Conservation (phyloP, 257 asterid genomes). For the Rubia yunnanensis region DNA sequence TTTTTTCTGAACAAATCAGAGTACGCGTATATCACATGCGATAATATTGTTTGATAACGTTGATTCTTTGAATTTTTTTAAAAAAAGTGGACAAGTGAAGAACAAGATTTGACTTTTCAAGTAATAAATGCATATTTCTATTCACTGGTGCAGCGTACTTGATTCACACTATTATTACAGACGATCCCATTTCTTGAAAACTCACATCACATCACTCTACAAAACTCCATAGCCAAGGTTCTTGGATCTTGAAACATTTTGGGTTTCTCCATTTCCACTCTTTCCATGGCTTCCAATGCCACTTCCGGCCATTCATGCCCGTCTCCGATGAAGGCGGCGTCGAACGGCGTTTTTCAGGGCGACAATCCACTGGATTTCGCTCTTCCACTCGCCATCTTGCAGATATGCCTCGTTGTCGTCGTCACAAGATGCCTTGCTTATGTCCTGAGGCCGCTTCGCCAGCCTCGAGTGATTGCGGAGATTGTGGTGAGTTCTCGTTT, state of each 20-base stretch:
- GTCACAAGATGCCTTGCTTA: constrained; percentile 60
- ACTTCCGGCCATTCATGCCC: constrained; percentile 27
- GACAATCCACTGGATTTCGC: constrained; percentile 64
- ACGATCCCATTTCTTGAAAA: constrained; percentile 1
- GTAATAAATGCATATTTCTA: neutral
- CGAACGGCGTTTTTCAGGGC: constrained; percentile 71
- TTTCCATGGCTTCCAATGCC: constrained; percentile 21
- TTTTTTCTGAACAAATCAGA: no score
- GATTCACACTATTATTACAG: neutral
- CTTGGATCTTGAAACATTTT: neutral
- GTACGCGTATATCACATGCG: no score
- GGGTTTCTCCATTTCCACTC: neutral
- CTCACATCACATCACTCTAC: neutral
- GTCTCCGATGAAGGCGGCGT: constrained; percentile 62
- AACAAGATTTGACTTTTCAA: neutral
- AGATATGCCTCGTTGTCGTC: constrained; percentile 50
- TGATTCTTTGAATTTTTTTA: no score
- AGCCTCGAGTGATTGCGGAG: constrained; percentile 83
- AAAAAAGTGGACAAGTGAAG: no score
- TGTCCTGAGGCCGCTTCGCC: constrained; percentile 51
- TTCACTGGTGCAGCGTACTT: neutral
- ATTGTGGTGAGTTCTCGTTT: constrained; percentile 42
- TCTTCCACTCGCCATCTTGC: constrained; percentile 60
- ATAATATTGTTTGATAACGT: no score
- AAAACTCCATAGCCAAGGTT: neutral